Conservation (phyloP, 768 basidiomycete species). For the Cyathus striatus region DNA sequence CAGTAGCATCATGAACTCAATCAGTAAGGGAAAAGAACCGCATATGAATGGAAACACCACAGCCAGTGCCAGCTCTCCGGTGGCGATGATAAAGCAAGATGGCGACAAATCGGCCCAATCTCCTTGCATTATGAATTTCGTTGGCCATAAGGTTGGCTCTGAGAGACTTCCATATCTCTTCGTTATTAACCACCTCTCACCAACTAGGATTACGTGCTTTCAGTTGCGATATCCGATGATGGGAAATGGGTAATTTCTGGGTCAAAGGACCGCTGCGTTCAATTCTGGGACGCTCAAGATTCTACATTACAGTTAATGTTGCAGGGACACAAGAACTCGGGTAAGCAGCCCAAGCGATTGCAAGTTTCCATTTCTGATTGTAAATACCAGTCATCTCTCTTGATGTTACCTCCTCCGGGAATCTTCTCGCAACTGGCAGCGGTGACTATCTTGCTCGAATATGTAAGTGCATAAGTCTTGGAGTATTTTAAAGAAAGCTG, state of each 20-base stretch:
- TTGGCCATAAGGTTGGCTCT: conserved; percentile 73
- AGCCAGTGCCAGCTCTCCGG: conserved; percentile 32
- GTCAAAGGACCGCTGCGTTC: conserved; percentile 83
- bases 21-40: background rate
- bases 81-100: conserved; percentile 73
- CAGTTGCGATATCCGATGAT: conserved; percentile 62
- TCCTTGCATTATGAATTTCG: conserved; percentile 63
- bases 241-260: conserved; percentile 87
- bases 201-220: conserved; percentile 23
- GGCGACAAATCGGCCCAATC: conserved; percentile 31
- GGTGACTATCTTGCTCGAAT: conserved; percentile 37
- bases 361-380: background rate
- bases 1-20: conserved; percentile 30
- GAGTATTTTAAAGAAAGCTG: no score
- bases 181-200: conserved; percentile 1
- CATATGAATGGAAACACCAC: conserved; percentile 21
- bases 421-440: conserved; percentile 34
- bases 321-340: conserved; percentile 53
- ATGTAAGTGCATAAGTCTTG: no score
- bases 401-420: conserved; percentile 27
- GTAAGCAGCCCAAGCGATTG: conserved; percentile 18
- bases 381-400: conserved; percentile 30
- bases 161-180: background rate
- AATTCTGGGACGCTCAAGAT: conserved; percentile 75
- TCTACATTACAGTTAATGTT: conserved; percentile 79